Conservation (phyloP, 768 basidiomycete genomes). For the Mycena olivaceomarginata region DNA sequence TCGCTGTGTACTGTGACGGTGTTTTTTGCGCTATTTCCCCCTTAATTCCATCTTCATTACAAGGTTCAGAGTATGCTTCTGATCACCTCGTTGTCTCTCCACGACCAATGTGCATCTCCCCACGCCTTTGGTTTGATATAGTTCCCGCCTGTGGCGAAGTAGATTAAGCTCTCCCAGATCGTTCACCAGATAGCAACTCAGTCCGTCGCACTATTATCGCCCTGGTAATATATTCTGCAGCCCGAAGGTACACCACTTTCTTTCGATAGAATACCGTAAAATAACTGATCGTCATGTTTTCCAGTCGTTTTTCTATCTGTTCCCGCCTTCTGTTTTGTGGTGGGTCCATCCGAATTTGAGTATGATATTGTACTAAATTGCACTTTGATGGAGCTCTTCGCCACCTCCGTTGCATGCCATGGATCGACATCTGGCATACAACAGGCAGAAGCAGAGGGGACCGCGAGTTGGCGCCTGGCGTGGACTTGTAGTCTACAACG, state of each 20-base stretch:
- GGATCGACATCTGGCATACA: background rate
- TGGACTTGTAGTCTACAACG: no score
- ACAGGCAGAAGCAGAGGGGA: background rate
- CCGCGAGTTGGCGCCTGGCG: no score
- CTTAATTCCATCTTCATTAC: background rate
- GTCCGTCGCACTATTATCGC: background rate
- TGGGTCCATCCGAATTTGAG: constrained; percentile 1
- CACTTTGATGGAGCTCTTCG: background rate
- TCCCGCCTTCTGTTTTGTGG: background rate
- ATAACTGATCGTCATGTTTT: background rate
- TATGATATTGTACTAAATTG: background rate
- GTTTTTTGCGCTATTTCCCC: background rate
- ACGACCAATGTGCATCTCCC: background rate
- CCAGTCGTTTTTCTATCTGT: background rate
- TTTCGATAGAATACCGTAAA: background rate
- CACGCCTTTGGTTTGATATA: background rate
- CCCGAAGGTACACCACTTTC: background rate
- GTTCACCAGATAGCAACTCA: background rate
- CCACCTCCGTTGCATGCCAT: background rate
- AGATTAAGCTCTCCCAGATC: background rate
- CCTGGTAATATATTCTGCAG: background rate
- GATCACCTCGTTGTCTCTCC: background rate
- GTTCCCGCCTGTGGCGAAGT: background rate
- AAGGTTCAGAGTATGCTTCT: background rate
- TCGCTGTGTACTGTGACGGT: background rate